A percentile compares a stretch with the other conserved stretches of the same genome.
These are phyloP conservation scores for Neurospora hispaniola DNA, from an alignment of 495 filamentous ascomycete species.

Conservation along the genomic window DNA sequence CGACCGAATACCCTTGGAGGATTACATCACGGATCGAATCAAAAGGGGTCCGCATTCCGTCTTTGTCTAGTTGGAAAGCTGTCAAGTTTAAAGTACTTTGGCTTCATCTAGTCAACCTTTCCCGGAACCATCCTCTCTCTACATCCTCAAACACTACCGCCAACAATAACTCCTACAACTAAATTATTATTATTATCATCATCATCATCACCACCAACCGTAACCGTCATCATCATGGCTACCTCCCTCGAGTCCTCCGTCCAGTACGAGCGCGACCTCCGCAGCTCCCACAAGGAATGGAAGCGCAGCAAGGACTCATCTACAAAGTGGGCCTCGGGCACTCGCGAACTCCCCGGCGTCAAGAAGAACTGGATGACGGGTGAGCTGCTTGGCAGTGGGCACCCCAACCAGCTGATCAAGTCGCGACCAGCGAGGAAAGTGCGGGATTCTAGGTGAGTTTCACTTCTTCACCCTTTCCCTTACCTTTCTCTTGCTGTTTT, in stretches of 20 bases:
- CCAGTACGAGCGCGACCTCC: constrained; percentile 31
- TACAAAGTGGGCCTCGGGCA: constrained; percentile 33
- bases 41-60: background rate
- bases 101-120: background rate
- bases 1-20: background rate
- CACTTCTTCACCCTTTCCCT: background rate
- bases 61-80: background rate
- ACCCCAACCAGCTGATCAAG: constrained; percentile 18
- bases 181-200: too few relatives aligned
- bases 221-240: constrained; percentile 9
- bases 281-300: constrained; percentile 29
- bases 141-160: background rate
- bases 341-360: constrained; percentile 18
- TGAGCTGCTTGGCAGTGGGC: constrained; percentile 6
- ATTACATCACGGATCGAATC: background rate
- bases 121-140: background rate
- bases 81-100: background rate
- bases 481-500: background rate
- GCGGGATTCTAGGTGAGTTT: constrained; percentile 6
- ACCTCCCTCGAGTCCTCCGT: constrained; percentile 7
- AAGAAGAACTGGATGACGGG: constrained; percentile 1
- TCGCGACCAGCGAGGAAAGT: constrained; percentile 15
- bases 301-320: constrained; percentile 34
- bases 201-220: too few relatives aligned
- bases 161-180: too few relatives aligned